Evolutionary conservation across 441 rosid genomes (phyloP), one percentile per base, ranked within the genome.

Genomic region (Populus tomentosa): DNA sequence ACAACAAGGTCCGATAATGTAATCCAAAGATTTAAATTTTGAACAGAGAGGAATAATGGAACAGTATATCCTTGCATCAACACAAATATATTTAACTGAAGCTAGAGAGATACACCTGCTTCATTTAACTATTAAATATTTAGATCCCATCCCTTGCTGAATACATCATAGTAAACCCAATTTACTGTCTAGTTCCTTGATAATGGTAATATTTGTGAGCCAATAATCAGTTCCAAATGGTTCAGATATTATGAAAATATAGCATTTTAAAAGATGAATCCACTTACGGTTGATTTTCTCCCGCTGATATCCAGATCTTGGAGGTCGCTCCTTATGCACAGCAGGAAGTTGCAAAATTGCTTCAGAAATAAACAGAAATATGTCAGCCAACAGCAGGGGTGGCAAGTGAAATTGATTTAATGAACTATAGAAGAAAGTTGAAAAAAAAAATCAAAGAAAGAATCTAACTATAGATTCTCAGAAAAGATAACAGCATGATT

Each of bases 291-390:
- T 91, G 75, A 94, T 87, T 82, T 84, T 86, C 84, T 86, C 93
- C 16, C 99, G 98, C 30, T 83, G 88, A 87, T 92, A 97, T 87
- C 97, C 97, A 82, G 96, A 88, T 86, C 82, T 89, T 75, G 89
- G 84, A 82, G 98, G 97, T 73, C 87, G 85, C 84, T 89, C 91
- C 89, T 89, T 93, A 80, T 93, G 92, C 73, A 79, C 80, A 63
- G 92, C 97, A 33, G 99, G 99, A 85, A 88, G 83, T 78, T 94
- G 98, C 87, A 97, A 90, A 85, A 97, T 94, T 73, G 99, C 99
- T 97, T 89, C 85, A 86, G 23, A 77, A 66, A 79, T 21, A 80
- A 78, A 46, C n/a, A 20, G 24, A 78, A 6, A 56, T 26, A 61
- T 67, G 50, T 72, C 71, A 88, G 78, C 46, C 40, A 87, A 75